phyloP scores from a whole-genome alignment of 1,284 basidiomycete species.

The Cutaneotrichosporon sp. region DNA sequence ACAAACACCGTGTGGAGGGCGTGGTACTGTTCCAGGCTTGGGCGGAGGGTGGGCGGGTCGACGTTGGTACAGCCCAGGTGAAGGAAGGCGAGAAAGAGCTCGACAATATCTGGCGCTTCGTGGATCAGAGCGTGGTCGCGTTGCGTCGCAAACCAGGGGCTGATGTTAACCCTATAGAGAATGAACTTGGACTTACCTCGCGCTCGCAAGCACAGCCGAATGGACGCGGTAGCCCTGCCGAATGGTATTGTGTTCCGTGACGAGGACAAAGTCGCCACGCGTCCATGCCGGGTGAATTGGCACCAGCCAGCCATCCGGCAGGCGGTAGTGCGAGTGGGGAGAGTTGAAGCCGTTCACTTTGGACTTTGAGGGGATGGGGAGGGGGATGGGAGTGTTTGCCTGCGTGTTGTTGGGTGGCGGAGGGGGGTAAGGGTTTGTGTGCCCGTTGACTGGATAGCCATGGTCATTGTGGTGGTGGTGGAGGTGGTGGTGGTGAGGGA shows the following conservation, averaged over 20 bases:
- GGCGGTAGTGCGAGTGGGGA: not conserved
- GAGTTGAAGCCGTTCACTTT: not conserved
- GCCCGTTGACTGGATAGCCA: not conserved
- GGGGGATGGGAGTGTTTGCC: not conserved
- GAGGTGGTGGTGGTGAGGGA: too few relatives aligned
- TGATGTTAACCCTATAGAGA: not conserved
- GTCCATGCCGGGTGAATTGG: not conserved
- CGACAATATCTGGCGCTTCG: not conserved
- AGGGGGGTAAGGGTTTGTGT: not conserved
- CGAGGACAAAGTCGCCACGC: constrained; percentile 7
- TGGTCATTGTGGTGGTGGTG: not conserved
- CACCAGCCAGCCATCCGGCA: not conserved
- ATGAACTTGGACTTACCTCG: not conserved
- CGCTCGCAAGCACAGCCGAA: not conserved
- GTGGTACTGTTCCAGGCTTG: not conserved
- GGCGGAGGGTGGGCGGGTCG: not conserved
- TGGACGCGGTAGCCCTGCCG: constrained; percentile 6
- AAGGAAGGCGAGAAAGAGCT: constrained; percentile 3
- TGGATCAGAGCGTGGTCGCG: not conserved
- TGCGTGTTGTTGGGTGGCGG: not conserved
- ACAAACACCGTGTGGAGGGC: not conserved
- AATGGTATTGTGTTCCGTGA: not conserved
- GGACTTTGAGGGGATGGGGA: not conserved
- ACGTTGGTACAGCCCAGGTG: not conserved
- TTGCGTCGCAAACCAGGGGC: not conserved